Percentiles rank a stretch among this genome's conserved stretches.
phyloP scores from a whole-genome alignment of 208 protist genomes.

The Leishmania major region DNA sequence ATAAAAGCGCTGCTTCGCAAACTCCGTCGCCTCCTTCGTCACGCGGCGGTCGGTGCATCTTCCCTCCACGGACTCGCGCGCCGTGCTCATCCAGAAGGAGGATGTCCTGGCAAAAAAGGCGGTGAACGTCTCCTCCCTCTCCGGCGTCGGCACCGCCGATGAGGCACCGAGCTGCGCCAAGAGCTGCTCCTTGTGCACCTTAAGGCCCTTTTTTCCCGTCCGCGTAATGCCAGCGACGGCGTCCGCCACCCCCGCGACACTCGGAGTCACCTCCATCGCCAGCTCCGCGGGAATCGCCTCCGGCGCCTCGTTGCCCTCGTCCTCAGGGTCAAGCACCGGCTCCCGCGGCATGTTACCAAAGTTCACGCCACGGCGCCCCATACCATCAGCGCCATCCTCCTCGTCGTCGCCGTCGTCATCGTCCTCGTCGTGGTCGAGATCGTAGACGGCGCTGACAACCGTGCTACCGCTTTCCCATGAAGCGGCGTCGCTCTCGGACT shows the following conservation, averaged over 20 bases:
- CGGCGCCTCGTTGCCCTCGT: conserved; percentile 74
- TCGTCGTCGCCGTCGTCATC: conserved; percentile 81
- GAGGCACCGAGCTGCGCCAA: conserved; percentile 74
- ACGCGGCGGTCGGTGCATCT: conserved; percentile 24
- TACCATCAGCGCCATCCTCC: conserved; percentile 19
- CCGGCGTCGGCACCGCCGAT: conserved; percentile 67
- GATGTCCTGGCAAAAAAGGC: conserved; percentile 66
- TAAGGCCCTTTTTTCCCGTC: conserved; percentile 83
- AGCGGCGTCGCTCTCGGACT: conserved; percentile 70
- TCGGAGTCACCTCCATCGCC: conserved; percentile 56
- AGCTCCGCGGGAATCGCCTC: conserved; percentile 80
- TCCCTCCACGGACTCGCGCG: conserved; percentile 54
- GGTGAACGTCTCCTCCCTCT: conserved; percentile 51
- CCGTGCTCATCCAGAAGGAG: conserved; percentile 73
- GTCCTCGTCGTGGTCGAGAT: conserved; percentile 72
- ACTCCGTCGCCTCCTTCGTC: conserved; percentile 44
- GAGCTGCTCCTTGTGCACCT: conserved; percentile 88
- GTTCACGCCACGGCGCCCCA: conserved; percentile 12
- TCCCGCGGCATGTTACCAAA: conserved; percentile 29
- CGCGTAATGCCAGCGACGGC: conserved; percentile 55
- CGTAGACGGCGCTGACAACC: conserved; percentile 79
- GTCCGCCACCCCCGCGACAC: conserved; percentile 26
- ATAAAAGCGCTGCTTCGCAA: conserved; percentile 60
- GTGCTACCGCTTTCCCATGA: conserved; percentile 91
- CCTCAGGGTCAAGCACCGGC: conserved; percentile 32